phyloP scores from a whole-genome alignment of 2,329 filamentous ascomycete genomes.

The Fulvia fulva region DNA sequence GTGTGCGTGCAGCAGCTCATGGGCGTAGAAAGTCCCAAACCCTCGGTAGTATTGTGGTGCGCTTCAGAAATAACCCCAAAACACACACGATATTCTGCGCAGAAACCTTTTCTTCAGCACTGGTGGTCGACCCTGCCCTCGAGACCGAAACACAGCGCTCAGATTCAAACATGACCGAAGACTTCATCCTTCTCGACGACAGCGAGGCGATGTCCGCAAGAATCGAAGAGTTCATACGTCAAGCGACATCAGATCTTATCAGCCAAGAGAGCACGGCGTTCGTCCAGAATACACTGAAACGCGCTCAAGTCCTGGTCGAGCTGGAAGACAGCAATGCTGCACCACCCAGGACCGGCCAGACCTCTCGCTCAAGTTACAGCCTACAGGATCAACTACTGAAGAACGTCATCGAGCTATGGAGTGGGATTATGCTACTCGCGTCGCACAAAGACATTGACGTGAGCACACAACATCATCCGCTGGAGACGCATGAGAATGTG shows the following conservation, averaged over 20 bases:
- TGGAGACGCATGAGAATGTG: conserved; percentile 24
- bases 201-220: conserved; percentile 49
- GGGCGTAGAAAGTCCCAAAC: conserved; percentile 47
- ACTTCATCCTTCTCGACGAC: conserved; percentile 22
- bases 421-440: conserved; percentile 51
- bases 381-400: conserved; percentile 46
- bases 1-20: conserved; percentile 46
- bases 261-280: conserved; percentile 49
- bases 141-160: not conserved
- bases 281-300: conserved; percentile 48
- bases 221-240: conserved; percentile 45
- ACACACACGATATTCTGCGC: conserved; percentile 27
- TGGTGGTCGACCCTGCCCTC: not conserved
- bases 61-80: conserved; percentile 45
- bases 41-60: conserved; percentile 52
- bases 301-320: conserved; percentile 22
- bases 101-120: conserved; percentile 3
- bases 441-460: not conserved
- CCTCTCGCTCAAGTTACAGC: conserved; percentile 20
- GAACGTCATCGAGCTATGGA: conserved; percentile 54
- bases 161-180: not conserved
- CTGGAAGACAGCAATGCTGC: conserved; percentile 24
- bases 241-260: conserved; percentile 33
- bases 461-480: conserved; percentile 34
- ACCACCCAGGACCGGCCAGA: not conserved